Percentiles rank a stretch among this genome's conserved stretches.
These are phyloP conservation scores for Rubroshorea leprosula DNA, from an alignment of 345 rosid species.

Conservation along the genomic window DNA sequence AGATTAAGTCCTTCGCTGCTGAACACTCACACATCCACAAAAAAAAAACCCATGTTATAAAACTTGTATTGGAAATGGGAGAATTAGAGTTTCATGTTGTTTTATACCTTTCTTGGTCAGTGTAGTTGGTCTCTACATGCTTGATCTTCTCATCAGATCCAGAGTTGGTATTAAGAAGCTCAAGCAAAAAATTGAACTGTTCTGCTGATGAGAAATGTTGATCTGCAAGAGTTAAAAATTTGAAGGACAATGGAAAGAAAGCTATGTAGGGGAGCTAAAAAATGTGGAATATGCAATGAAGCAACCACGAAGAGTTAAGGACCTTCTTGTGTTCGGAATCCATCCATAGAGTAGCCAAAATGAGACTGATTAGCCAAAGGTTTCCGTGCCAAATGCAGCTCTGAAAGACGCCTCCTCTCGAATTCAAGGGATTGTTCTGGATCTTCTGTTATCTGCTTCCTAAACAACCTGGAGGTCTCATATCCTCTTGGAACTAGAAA, in stretches of 20 bases:
- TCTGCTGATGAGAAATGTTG: conserved; percentile 31
- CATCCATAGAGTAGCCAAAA: conserved; percentile 31
- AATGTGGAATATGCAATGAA: neutral
- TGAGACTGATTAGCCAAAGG: conserved; percentile 23
- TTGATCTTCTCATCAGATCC: conserved; percentile 19
- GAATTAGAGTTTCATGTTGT: neutral
- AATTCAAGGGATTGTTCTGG: conserved; percentile 36
- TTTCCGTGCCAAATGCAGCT: conserved; percentile 29
- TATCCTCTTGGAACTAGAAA: conserved; percentile 41
- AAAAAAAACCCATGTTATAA: neutral
- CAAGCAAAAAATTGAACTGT: conserved; percentile 28
- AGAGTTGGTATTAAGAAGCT: conserved; percentile 29
- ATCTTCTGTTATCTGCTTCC: conserved; percentile 42
- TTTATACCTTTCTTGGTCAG: conserved; percentile 42
- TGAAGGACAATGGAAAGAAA: neutral
- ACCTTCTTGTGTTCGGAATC: conserved; percentile 35
- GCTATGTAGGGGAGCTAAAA: neutral
- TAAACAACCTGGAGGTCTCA: conserved; percentile 35
- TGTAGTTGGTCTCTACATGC: conserved; percentile 20
- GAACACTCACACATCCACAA: neutral
- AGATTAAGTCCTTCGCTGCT: conserved; percentile 42
- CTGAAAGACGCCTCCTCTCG: conserved; percentile 34
- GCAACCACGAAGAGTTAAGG: neutral
- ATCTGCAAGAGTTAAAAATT: conserved; percentile 18
- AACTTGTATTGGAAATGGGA: neutral